Evolutionary conservation across 1,284 basidiomycete genomes (phyloP).

Genomic region (Fomitopsis betulina): DNA sequence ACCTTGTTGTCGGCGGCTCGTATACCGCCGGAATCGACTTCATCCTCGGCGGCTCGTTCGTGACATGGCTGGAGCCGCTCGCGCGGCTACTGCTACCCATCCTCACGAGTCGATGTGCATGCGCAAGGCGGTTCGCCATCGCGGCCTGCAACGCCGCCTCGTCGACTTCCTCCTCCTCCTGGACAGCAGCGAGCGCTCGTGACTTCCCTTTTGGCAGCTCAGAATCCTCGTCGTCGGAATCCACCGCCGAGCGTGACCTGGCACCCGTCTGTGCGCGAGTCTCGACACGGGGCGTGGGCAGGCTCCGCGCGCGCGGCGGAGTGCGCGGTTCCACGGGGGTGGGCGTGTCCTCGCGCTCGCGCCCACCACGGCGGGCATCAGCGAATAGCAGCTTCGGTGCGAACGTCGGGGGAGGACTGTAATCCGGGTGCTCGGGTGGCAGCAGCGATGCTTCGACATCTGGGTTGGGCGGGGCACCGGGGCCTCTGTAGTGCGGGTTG

Average conservation of each 20-base stretch:
- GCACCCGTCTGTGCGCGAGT: conserved; percentile 8
- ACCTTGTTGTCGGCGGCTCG: conserved; percentile 13
- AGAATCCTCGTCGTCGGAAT: conserved; percentile 18
- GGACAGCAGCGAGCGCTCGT: neutral
- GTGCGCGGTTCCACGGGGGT: neutral
- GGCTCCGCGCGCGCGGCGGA: neutral
- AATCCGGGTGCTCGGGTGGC: conserved; percentile 49
- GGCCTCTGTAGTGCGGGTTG: conserved; percentile 46
- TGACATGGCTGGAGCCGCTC: conserved; percentile 3
- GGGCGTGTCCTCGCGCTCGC: neutral
- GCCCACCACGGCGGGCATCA: conserved; percentile 20
- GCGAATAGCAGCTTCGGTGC: conserved; percentile 48
- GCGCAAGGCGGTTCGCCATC: conserved; percentile 14
- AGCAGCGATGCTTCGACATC: conserved; percentile 35
- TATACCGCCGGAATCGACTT: no score
- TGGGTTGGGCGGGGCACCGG: conserved; percentile 13
- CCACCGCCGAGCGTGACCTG: conserved; percentile 5
- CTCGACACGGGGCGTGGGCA: neutral
- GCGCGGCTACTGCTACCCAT: neutral
- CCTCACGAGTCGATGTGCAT: conserved; percentile 11
- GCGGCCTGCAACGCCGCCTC: conserved; percentile 15
- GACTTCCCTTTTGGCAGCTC: conserved; percentile 3
- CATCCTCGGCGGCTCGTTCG: conserved; percentile 11
- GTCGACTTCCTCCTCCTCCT: conserved; percentile 6
- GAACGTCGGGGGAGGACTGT: conserved; percentile 40